Evolutionary conservation across 192 early-diverging fungal genomes (phyloP).

Genomic region (Coemansia sp.): DNA sequence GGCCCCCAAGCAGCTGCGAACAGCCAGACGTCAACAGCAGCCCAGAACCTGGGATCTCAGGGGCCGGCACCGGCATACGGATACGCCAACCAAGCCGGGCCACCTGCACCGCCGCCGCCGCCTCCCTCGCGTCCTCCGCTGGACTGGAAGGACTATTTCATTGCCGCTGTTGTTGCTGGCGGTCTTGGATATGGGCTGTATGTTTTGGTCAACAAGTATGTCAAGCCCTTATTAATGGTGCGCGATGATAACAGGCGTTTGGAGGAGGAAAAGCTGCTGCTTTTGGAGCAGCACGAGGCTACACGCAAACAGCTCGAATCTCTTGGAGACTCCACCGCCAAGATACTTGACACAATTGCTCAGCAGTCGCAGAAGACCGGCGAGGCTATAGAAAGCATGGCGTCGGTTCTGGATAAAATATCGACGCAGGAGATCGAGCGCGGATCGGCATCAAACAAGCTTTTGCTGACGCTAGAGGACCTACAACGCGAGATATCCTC

Average conservation of each 20-base stretch:
- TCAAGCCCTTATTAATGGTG: slow-evolving; percentile 32
- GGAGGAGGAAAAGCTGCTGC: slow-evolving; percentile 61
- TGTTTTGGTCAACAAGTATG: slow-evolving; percentile 60
- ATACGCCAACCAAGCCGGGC: slow-evolving; percentile 42
- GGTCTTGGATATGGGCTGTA: slow-evolving; percentile 90
- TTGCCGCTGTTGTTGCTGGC: slow-evolving; percentile 80
- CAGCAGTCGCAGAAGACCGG: slow-evolving; percentile 69
- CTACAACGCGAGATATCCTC: slow-evolving; percentile 39
- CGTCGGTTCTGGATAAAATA: slow-evolving; percentile 43
- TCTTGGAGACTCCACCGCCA: slow-evolving; percentile 66
- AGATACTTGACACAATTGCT: slow-evolving; percentile 62
- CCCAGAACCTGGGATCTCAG: neutral
- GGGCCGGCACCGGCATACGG: slow-evolving; percentile 22
- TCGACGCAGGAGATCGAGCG: slow-evolving; percentile 31
- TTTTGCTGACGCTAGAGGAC: slow-evolving; percentile 46
- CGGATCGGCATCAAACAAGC: slow-evolving; percentile 19
- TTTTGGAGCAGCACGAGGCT: slow-evolving; percentile 66
- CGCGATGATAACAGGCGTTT: slow-evolving; percentile 56
- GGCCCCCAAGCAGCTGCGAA: slow-evolving; percentile 19
- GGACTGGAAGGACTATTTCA: slow-evolving; percentile 94
- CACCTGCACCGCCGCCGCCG: slow-evolving; percentile 53
- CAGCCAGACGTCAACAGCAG: neutral
- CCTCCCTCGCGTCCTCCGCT: slow-evolving; percentile 61
- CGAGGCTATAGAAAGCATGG: slow-evolving; percentile 65
- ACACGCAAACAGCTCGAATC: slow-evolving; percentile 70